Conservation (phyloP, 2,329 filamentous ascomycete species). For the Ustilaginoidea virens region DNA sequence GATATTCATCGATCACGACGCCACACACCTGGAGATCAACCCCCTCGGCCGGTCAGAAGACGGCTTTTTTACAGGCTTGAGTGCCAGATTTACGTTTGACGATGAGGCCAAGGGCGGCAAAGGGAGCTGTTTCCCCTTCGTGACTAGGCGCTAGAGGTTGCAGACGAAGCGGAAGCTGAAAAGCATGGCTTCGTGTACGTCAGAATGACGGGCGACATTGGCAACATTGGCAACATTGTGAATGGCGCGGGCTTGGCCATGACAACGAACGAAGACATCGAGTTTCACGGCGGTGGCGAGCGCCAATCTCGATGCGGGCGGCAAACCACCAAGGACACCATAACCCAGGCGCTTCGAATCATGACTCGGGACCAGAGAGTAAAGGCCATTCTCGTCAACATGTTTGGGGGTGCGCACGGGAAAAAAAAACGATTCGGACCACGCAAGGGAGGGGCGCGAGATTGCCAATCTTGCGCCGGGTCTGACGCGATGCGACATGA, state of each 20-base stretch:
- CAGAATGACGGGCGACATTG: constrained; percentile 47
- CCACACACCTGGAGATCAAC: constrained; percentile 27
- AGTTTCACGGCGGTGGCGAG: constrained; percentile 49
- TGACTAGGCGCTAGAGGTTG: constrained; percentile 17
- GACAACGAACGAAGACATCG: constrained; percentile 75
- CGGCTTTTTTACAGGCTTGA: constrained; percentile 15
- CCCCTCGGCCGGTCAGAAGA: constrained; percentile 16
- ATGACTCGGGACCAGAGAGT: constrained; percentile 59
- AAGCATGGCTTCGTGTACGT: constrained; percentile 68
- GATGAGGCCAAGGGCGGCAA: constrained; percentile 29
- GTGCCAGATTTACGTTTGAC: constrained; percentile 31
- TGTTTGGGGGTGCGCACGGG: constrained; percentile 29
- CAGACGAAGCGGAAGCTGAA: constrained; percentile 21
- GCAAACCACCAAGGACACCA: constrained; percentile 75
- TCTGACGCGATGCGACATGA: constrained; percentile 34
- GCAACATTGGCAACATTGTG: constrained; percentile 69
- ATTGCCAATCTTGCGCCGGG: too few relatives aligned
- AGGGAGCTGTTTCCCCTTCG: constrained; percentile 20
- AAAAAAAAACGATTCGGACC: too few relatives aligned
- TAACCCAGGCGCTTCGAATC: constrained; percentile 60
- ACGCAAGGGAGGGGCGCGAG: too few relatives aligned
- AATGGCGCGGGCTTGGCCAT: constrained; percentile 84
- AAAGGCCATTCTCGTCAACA: constrained; percentile 47
- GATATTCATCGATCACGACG: constrained; percentile 31
- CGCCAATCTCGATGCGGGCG: constrained; percentile 77